Conservation (phyloP, 192 early-diverging fungal species). For the Haplosporangium gracile region DNA sequence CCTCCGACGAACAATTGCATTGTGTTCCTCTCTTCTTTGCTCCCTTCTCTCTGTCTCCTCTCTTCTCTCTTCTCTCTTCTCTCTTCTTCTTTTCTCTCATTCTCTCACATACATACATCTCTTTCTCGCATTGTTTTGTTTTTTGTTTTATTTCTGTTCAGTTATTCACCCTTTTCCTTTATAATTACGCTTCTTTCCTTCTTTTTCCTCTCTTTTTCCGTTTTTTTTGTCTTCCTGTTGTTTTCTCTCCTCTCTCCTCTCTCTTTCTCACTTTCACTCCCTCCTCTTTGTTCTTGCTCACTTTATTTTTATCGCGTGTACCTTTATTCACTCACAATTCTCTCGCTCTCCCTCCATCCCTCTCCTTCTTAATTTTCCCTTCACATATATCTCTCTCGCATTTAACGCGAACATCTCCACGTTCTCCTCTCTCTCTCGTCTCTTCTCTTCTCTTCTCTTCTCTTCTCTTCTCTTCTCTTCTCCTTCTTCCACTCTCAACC, state of each 20-base stretch:
- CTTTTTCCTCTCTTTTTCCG: background rate
- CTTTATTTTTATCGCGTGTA: slow-evolving; percentile 5
- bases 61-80: background rate
- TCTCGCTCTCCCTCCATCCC: background rate
- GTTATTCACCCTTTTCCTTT: too few relatives aligned
- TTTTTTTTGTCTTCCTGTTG: background rate
- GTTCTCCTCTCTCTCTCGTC: background rate
- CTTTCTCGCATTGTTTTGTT: background rate
- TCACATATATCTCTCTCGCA: background rate
- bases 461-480: background rate
- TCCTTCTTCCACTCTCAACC: background rate
- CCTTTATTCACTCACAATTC: background rate
- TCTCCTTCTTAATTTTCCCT: background rate
- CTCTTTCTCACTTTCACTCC: background rate
- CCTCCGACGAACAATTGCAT: too few relatives aligned
- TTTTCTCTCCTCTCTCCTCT: background rate
- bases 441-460: background rate
- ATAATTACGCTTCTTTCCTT: background rate
- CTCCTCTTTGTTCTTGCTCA: background rate
- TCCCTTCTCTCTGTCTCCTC: background rate
- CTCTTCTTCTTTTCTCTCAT: background rate
- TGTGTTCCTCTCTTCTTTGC: background rate
- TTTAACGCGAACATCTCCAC: background rate
- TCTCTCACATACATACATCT: background rate
- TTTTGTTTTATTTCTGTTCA: too few relatives aligned